Evolutionary conservation across 352 stramenopile genomes (phyloP).

Genomic region (Pythium scleroteichum): DNA sequence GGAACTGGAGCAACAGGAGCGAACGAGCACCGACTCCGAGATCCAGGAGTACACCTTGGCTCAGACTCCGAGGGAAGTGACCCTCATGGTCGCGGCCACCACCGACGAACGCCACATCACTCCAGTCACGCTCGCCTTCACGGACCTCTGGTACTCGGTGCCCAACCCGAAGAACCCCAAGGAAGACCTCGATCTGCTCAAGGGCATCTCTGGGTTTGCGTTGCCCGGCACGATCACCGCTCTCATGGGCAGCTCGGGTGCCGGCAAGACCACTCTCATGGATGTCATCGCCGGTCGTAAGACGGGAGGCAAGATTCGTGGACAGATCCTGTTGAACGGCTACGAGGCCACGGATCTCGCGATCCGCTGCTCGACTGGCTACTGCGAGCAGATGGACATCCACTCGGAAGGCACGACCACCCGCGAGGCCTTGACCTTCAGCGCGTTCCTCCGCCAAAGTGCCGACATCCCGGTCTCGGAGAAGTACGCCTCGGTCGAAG

Average conservation of each 20-base stretch:
- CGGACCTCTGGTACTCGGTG: conserved; percentile 50
- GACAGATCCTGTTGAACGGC: conserved; percentile 90
- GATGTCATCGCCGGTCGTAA: conserved; percentile 95
- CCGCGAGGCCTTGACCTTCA: conserved; percentile 92
- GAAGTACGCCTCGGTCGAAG: conserved; percentile 42
- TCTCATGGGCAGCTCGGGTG: conserved; percentile 73
- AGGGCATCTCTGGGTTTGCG: conserved; percentile 51
- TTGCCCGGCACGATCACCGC: conserved; percentile 60
- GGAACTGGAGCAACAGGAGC: not conserved
- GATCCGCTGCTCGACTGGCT: conserved; percentile 43
- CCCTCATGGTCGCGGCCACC: not conserved
- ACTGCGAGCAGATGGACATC: conserved; percentile 84
- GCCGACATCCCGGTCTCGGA: conserved; percentile 26
- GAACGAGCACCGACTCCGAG: not conserved
- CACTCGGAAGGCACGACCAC: conserved; percentile 90
- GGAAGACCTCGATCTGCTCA: conserved; percentile 53
- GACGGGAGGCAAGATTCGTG: conserved; percentile 80
- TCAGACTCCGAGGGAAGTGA: not conserved
- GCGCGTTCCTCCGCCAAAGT: conserved; percentile 79
- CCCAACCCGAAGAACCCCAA: conserved; percentile 28
- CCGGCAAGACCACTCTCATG: conserved; percentile 95
- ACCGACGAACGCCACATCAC: not conserved
- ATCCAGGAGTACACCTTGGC: not conserved
- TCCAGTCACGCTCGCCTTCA: conserved; percentile 48
- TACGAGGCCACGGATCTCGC: conserved; percentile 61